A percentile compares a stretch with the other conserved stretches of the same genome.
Conservation (phyloP, 75 land plant genomes). For the Cupressus sempervirens region DNA sequence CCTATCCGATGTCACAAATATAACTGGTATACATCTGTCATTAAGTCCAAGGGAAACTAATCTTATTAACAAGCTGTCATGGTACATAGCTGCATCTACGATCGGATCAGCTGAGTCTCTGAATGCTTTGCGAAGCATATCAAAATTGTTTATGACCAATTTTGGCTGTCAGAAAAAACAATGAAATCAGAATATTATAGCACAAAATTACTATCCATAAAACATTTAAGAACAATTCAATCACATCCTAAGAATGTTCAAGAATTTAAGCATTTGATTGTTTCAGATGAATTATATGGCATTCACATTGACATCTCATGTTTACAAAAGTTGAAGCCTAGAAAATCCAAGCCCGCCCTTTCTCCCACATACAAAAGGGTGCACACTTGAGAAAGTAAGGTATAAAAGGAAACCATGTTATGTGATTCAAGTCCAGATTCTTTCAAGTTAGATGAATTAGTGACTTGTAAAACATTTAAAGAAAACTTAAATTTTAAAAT, state of each 20-base stretch:
- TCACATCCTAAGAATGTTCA: neutral
- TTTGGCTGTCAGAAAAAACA: slow-evolving; percentile 59
- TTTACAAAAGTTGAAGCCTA: neutral
- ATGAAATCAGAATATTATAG: neutral
- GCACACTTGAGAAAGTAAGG: neutral
- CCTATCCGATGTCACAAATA: slow-evolving; percentile 79
- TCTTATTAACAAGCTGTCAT: slow-evolving; percentile 72
- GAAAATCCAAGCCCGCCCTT: neutral
- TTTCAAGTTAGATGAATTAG: neutral
- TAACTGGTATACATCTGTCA: slow-evolving; percentile 58
- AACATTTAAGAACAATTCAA: neutral
- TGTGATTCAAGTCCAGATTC: neutral
- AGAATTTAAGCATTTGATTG: slow-evolving; percentile 13
- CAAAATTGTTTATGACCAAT: slow-evolving; percentile 67
- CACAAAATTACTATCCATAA: neutral
- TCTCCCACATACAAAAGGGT: neutral
- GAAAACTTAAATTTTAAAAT: neutral
- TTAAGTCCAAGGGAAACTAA: slow-evolving; percentile 56
- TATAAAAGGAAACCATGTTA: neutral
- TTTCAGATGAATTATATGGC: slow-evolving; percentile 7
- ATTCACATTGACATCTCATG: neutral
- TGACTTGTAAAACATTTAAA: neutral
- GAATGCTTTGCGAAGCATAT: slow-evolving; percentile 53
- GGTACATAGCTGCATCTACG: slow-evolving; percentile 58
- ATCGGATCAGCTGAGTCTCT: slow-evolving; percentile 31